Evolutionary conservation across 805 yeast species (phyloP), one percentile per base, ranked within the genome.

Genomic region (Myxozyma kluyveri): DNA sequence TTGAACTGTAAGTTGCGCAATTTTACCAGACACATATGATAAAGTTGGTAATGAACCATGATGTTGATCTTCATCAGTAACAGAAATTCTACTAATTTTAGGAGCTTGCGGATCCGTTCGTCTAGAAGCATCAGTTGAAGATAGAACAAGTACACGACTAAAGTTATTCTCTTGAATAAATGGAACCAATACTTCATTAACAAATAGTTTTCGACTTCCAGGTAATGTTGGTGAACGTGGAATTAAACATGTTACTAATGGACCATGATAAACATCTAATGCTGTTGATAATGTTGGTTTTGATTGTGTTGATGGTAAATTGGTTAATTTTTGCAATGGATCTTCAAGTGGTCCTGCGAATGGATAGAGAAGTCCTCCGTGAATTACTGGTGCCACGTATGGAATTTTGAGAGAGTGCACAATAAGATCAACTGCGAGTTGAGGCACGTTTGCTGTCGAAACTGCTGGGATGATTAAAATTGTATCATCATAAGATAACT

Each of bases 361-460:
- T 2, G 98, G 96, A 63, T 85, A 86, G 6, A 89, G 67, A 57
- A 73, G 78, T 2, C 71, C 66, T 7, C 38, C 26, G 46, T 82
- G 82, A 61, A 85, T 84, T 26, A 90, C 68, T 14, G 77, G 63
- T 9, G 78, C 81, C 2, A 83, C 73, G 35, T 77, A 77, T 50
- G 67, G 56, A 52, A 83, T 77, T 3, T 72, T 74, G 22, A 78
- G 69, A n/a, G 83, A 79, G 61, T 84, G 84, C 7, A 89, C 72
- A 23, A 91, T 69, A 27, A 90, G 72, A 67, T 90, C 98, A 4
- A 78, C 67, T 0, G 90, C 69, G 44, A 91, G 70, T 66, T 93
- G 99, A 0, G 98, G 95, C 2, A 89, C 84, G 63, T 91, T 93
- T 5, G 96, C 98, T 4, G 87, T 77, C 2, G 96, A 81, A 0